Evolutionary conservation across 495 filamentous ascomycete genomes (phyloP), one percentile per base, ranked within the genome.

Genomic region (Tirmania nivea): DNA sequence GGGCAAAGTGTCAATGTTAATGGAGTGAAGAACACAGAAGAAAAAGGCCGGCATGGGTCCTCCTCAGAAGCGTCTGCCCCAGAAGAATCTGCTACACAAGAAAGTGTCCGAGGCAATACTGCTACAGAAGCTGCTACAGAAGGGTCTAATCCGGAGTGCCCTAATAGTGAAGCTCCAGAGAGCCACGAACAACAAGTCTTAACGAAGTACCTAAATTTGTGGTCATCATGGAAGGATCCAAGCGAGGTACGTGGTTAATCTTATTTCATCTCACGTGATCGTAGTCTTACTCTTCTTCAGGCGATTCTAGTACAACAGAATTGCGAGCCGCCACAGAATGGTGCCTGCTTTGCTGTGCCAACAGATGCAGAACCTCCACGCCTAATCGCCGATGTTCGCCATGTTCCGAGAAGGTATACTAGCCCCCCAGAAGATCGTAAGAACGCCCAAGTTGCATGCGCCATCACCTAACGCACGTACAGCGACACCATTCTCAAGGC

Each of bases 151-250:
- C 9, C 9, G 9, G 12, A 14, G 2, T 3, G 17, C 12, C 71
- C 76, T 8, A 69, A 71, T 16, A 31, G 25, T 7, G 25, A 31
- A 31, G 25, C 7, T 5, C 25, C 25, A 31, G 25, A 31, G 25
- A 31, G 25, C 25, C 7, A 31, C 25, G 25, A 31, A 31, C 75
- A 81, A 58, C 67, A 68, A 3, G 62, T 67, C 17, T 69, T 94
- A 3, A 67, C 73, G 34, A 84, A 78, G 60, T 87, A 78, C 57
- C 67, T 94, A 50, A 69, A 74, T 31, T 74, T 94, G 36, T 97
- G 90, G 90, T 71, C 73, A 25, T 78, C 76, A 25, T 79, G 81
- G 59, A 80, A 79, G 48, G 84, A 88, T 56, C 80, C 83, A 5
- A 75, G 73, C 31, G 75, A 81, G 55, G 62, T 64, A 55, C 39